These are phyloP conservation scores for Plasmodium reichenowi DNA, from an alignment of 169 alveolate genomes.

Conservation along the genomic window DNA sequence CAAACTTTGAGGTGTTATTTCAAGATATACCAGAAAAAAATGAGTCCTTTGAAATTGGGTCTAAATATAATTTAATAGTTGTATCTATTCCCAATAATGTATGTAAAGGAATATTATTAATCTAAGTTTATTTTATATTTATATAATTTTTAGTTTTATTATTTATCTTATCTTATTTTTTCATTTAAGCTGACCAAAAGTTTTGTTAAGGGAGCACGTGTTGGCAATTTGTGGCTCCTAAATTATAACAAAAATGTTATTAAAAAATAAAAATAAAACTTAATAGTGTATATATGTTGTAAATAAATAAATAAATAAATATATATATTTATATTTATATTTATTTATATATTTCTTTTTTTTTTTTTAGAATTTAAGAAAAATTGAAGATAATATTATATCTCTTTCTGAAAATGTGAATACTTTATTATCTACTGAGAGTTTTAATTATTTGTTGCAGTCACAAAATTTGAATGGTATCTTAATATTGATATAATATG, in stretches of 20 bases:
- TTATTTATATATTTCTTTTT: not conserved
- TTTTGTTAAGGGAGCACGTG: slow-evolving; percentile 41
- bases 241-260: slow-evolving; percentile 55
- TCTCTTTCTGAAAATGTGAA: not conserved
- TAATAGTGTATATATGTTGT: not conserved
- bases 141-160: not conserved
- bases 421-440: slow-evolving; percentile 27
- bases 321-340: not conserved
- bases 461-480: slow-evolving; percentile 50
- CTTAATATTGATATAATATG: not conserved
- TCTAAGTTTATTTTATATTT: not conserved
- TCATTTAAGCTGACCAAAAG: slow-evolving; percentile 26
- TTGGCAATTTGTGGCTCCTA: slow-evolving; percentile 44
- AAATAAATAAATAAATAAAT: slow-evolving; percentile 4
- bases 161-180: not conserved
- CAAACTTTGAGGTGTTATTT: slow-evolving; percentile 54
- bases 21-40: slow-evolving; percentile 48
- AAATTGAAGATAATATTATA: slow-evolving; percentile 22
- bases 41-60: slow-evolving; percentile 66
- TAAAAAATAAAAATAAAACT: slow-evolving; percentile 5
- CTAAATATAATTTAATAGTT: slow-evolving; percentile 63
- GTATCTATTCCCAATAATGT: slow-evolving; percentile 67
- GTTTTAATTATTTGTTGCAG: slow-evolving; percentile 32
- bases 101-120: not conserved
- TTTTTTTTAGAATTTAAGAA: slow-evolving; percentile 35